phyloP scores from a whole-genome alignment of 257 asterid species.

The Solanum infundibuliforme region DNA sequence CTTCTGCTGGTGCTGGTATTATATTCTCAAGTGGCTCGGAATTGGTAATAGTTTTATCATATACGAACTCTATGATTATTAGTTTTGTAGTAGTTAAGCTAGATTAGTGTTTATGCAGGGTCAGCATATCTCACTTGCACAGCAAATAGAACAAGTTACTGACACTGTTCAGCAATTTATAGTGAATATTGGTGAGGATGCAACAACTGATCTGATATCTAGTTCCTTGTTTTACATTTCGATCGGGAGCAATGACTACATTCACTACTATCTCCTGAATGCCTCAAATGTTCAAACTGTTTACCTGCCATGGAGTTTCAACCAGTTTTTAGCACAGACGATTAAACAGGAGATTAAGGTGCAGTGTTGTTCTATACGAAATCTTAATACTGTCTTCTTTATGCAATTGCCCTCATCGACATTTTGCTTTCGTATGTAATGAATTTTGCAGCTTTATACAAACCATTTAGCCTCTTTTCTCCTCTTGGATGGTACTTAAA shows the following conservation, averaged over 20 bases:
- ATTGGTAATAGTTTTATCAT: conserved; percentile 35
- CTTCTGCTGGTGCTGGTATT: conserved; percentile 95
- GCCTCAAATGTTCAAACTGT: conserved; percentile 63
- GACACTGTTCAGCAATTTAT: conserved; percentile 75
- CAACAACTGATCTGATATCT: conserved; percentile 50
- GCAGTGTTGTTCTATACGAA: not conserved
- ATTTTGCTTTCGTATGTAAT: not conserved
- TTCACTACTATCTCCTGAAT: conserved; percentile 86
- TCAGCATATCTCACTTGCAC: conserved; percentile 77
- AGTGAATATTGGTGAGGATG: conserved; percentile 74
- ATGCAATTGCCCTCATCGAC: not conserved
- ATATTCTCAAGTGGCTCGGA: conserved; percentile 93
- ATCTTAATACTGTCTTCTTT: not conserved
- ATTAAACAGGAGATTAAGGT: conserved; percentile 83
- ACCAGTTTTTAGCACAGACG: conserved; percentile 53
- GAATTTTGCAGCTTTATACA: not conserved
- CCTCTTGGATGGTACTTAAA: not conserved
- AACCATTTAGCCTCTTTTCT: not conserved
- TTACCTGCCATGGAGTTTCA: conserved; percentile 83
- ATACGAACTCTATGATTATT: not conserved
- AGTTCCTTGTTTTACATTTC: conserved; percentile 74
- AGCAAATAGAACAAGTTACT: conserved; percentile 86
- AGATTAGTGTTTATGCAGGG: conserved; percentile 40
- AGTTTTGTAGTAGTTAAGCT: not conserved
- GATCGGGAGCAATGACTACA: conserved; percentile 82